Evolutionary conservation across 225 moss, liverwort and hornwort species (phyloP), one percentile per base, ranked within the genome.

Genomic region (Physcomitrellopsis africana): DNA sequence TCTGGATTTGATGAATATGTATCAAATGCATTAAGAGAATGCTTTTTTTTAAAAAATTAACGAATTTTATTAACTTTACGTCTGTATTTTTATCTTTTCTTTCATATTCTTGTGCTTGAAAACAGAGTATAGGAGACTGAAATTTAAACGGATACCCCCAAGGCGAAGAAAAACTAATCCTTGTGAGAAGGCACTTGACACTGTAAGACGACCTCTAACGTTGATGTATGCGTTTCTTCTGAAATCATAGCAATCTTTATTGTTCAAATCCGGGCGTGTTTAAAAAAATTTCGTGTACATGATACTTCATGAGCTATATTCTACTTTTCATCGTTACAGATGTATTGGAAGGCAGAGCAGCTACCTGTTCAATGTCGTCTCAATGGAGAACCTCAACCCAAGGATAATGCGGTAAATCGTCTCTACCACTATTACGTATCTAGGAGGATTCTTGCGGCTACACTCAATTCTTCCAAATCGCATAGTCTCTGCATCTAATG

Each of bases 111-210:
- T 51, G 3, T 18, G 37, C 13, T 8, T 75, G 22, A 22, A 37
- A 77, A 20, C 67, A 99, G 93, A 94, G 20, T 89, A 91, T 32
- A 93, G 86, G 20, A 87, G 93, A 81, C 19, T 99, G 19, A 99
- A 99, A 60, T 89, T 89, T 22, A 82, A 68, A 49, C 79, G 77
- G 42, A n/a, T 89, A 1, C 86, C 86, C 14, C 93, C 94, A 19
- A 89, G 87, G 64, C 80, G 77, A 11, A 86, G 70, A 51, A 94
- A 93, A 72, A 87, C 73, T 3, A 90, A 90, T 76, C 86, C 94
- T 63, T 89, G 87, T 56, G 94, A 99, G 79, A 94, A 85, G 66
- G 71, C 83, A 42, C 91, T 94, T 55, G 94, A 99, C 47, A 84
- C 81, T 72, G 97, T 99, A 81, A 81, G 77, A 81, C 82, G 77